A percentile compares a stretch with the other conserved stretches of the same genome.
phyloP scores from a whole-genome alignment of 768 basidiomycete species.

The Podaxis sp. region DNA sequence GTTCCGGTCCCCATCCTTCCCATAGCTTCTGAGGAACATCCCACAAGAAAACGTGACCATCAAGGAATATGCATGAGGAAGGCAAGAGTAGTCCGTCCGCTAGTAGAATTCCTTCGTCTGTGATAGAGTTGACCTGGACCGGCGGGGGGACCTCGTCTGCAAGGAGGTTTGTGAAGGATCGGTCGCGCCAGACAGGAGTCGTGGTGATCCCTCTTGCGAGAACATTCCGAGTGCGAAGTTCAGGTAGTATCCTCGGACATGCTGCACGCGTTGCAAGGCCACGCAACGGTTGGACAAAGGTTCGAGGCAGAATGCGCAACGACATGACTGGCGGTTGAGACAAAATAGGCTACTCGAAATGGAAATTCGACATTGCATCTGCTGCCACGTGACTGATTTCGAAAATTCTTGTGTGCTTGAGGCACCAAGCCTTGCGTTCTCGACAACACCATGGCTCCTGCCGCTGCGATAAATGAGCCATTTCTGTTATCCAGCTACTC shows the following conservation, averaged over 20 bases:
- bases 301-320: conserved; percentile 8
- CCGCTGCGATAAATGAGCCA: conserved; percentile 33
- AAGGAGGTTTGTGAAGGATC: conserved; percentile 70
- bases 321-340: conserved; percentile 6
- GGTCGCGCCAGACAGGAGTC: conserved; percentile 18
- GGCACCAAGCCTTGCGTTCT: neutral
- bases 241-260: neutral
- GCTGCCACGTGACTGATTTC: conserved; percentile 14
- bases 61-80: conserved; percentile 79
- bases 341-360: neutral
- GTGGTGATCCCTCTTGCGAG: conserved; percentile 8
- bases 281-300: neutral
- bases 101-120: conserved; percentile 63
- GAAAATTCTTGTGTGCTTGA: conserved; percentile 5
- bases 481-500: conserved; percentile 40
- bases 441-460: conserved; percentile 6
- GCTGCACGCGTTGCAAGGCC: neutral
- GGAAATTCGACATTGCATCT: neutral
- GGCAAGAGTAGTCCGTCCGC: conserved; percentile 78
- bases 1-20: conserved; percentile 69
- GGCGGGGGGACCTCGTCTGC: conserved; percentile 67
- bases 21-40: conserved; percentile 68
- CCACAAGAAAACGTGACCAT: conserved; percentile 89
- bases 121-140: conserved; percentile 70
- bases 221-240: neutral